Percentiles rank a stretch among this genome's conserved stretches.
Conservation (phyloP, 495 filamentous ascomycete species). For the Pyronema omphalodes region DNA sequence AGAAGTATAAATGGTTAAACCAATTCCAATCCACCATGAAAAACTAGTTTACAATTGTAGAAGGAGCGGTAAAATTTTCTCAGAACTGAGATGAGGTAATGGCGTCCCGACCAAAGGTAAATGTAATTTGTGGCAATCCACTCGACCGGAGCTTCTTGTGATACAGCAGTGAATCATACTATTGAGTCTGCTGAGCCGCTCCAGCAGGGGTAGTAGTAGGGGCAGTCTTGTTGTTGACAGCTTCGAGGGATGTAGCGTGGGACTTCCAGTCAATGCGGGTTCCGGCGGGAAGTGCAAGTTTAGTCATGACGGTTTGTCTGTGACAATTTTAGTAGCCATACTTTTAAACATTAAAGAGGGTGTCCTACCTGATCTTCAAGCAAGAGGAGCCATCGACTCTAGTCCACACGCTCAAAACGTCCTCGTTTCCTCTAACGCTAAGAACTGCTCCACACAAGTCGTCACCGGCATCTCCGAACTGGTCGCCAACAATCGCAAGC, state of each 20-base stretch:
- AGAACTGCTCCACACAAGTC: conserved; percentile 90
- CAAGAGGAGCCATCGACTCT: conserved; percentile 78
- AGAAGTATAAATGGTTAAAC: not conserved
- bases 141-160: too few relatives aligned
- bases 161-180: not conserved
- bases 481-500: conserved; percentile 79
- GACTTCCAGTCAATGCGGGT: conserved; percentile 89
- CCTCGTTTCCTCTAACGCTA: conserved; percentile 86
- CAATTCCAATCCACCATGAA: not conserved
- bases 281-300: conserved; percentile 65
- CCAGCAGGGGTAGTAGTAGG: not conserved
- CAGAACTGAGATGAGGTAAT: too few relatives aligned
- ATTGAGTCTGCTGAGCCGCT: not conserved
- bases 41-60: conserved; percentile 4
- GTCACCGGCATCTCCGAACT: conserved; percentile 82
- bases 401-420: conserved; percentile 95
- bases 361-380: conserved; percentile 78
- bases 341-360: not conserved
- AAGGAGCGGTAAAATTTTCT: not conserved
- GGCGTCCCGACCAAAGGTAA: too few relatives aligned
- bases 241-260: conserved; percentile 41
- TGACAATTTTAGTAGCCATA: not conserved
- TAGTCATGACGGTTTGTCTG: conserved; percentile 83
- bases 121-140: too few relatives aligned
- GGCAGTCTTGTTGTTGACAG: conserved; percentile 15